Percentiles rank a stretch among this genome's conserved stretches.
Evolutionary conservation across 768 basidiomycete species (phyloP).

Genomic region (Suillus americanus): DNA sequence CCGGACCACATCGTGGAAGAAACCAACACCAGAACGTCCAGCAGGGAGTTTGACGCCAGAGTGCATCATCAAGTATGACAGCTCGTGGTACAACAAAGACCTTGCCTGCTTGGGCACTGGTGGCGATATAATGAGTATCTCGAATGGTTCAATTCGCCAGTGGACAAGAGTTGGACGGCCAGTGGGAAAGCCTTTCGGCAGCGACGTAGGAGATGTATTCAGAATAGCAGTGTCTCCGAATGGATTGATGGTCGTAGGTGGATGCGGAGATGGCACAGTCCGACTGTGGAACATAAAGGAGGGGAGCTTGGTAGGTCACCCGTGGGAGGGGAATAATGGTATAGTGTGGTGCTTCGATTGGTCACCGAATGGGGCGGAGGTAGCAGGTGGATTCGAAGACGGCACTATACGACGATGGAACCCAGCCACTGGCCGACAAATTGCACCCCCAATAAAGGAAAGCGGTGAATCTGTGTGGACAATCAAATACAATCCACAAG

Average conservation of each 20-base stretch:
- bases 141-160: not conserved
- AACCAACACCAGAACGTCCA: not conserved
- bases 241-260: not conserved
- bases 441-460: not conserved
- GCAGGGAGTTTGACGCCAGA: not conserved
- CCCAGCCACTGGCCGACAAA: not conserved
- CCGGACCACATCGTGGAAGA: not conserved
- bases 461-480: not conserved
- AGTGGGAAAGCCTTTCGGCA: not conserved
- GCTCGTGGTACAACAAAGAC: not conserved
- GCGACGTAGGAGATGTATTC: not conserved
- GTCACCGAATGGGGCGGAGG: slow-evolving; percentile 13
- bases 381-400: slow-evolving; percentile 11
- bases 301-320: not conserved
- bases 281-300: not conserved
- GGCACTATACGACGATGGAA: slow-evolving; percentile 16
- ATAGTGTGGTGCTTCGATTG: slow-evolving; percentile 9
- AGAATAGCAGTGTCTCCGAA: not conserved
- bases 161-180: not conserved
- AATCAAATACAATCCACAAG: not conserved
- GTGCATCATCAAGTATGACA: not conserved
- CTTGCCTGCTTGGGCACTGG: not conserved
- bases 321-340: not conserved
- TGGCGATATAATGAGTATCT: not conserved
- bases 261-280: not conserved